Base-by-base conservation (phyloP, 2,329 filamentous ascomycete genomes). In the Xylaria sp. region DNA sequence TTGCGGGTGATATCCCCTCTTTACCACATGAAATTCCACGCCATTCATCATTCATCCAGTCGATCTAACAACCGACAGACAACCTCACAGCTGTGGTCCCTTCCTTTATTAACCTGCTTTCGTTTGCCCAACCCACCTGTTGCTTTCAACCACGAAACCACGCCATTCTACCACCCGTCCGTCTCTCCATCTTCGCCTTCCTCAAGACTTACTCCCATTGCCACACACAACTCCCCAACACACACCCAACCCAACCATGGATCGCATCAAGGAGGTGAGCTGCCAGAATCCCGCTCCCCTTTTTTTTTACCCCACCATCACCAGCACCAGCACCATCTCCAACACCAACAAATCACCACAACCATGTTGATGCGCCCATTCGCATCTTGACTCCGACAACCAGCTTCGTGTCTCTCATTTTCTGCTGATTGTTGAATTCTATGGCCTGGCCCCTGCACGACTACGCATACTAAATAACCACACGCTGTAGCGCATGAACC, bases 231-330 rank as follows among this genome's bases (percentile, higher is more conserved):
- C 61, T 50, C 60, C 66, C 50, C 7, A 63, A 66, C 72, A 68
- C 58, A 43, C 56, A 60, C 66, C 12, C 59, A 65, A 68, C 48
- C 53, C 68, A 71, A 87, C 78, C 78, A 95, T 95, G 93, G 93
- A 96, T 83, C 91, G 91, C 83, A 94, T 96, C 82, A 94, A 93
- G 90, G 91, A 94, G 87, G 92, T 94, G 83, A 86, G 91, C 67
- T 87, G 34, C 68, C 64, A 61, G 55, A 68, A 66, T 65, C 60
- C 65, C 66, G 32, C 46, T 70, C 70, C 66, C 71, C 69, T 68
- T 70, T 67, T 70, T 67, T 70, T 72, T 73, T 76, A 77, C 77
- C 76, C 75, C 77, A 78, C 76, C 74, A 79, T 75, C 70, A 67
- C 72, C 60, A 75, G 46, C 72, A 56, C 46, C 66, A 77, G 53